phyloP scores from a whole-genome alignment of 2,329 filamentous ascomycete genomes.

The Aspergillus puulaauensis region DNA sequence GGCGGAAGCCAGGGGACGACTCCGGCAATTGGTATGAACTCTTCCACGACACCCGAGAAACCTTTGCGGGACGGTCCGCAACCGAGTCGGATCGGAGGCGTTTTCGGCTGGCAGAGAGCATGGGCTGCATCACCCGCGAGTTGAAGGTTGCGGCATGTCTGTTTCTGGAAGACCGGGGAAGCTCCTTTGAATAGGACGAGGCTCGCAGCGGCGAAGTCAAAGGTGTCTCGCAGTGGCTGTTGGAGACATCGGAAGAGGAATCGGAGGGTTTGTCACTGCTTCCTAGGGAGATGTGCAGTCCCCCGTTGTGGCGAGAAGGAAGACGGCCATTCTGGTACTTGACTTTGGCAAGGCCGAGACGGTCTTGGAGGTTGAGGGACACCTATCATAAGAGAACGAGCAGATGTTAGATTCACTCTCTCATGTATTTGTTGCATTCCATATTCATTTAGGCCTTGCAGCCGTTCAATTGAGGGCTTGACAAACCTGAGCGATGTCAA shows the following conservation, averaged over 20 bases:
- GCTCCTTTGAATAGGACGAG: conserved; percentile 79
- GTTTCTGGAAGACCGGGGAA: conserved; percentile 57
- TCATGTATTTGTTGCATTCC: background rate
- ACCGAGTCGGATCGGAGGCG: conserved; percentile 67
- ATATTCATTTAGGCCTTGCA: background rate
- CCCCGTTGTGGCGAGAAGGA: conserved; percentile 77
- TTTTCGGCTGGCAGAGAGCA: conserved; percentile 58
- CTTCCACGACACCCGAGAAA: conserved; percentile 69
- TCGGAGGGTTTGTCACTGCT: conserved; percentile 75
- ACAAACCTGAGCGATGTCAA: conserved; percentile 43
- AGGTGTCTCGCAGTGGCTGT: conserved; percentile 48
- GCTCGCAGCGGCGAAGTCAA: conserved; percentile 82
- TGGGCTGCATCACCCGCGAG: conserved; percentile 43
- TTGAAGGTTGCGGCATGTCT: conserved; percentile 47
- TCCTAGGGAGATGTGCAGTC: conserved; percentile 61
- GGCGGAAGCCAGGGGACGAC: conserved; percentile 79
- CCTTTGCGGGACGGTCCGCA: conserved; percentile 57
- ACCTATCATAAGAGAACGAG: conserved; percentile 61
- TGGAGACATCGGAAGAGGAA: conserved; percentile 80
- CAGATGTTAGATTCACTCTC: conserved; percentile 19
- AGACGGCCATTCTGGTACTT: conserved; percentile 97
- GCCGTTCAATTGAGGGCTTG: background rate
- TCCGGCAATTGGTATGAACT: conserved; percentile 73
- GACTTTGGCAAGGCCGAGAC: conserved; percentile 92
- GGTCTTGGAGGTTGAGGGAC: conserved; percentile 87